These are phyloP conservation scores for Bertia moriformis DNA, from an alignment of 2,329 filamentous ascomycete species.

Conservation along the genomic window DNA sequence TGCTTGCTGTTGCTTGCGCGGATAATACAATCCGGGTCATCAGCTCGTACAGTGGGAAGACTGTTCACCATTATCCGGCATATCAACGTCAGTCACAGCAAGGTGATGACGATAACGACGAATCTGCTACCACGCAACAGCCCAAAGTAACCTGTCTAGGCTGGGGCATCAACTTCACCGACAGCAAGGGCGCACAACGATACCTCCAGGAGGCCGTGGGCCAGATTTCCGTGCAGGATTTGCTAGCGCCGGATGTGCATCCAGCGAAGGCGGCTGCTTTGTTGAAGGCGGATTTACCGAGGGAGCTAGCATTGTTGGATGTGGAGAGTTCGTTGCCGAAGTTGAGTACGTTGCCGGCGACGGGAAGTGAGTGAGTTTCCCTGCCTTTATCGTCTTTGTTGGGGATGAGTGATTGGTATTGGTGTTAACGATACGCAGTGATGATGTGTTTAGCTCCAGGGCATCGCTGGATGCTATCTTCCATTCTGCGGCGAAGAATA, in stretches of 20 bases:
- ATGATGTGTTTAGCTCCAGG: constrained; percentile 25
- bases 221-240: not conserved
- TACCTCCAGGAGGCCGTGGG: not conserved
- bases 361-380: constrained; percentile 21
- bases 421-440: constrained; percentile 5
- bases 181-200: not conserved
- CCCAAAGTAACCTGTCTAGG: not conserved
- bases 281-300: constrained; percentile 20
- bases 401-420: constrained; percentile 2
- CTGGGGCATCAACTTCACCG: not conserved
- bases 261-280: constrained; percentile 12
- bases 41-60: constrained; percentile 39
- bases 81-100: constrained; percentile 3
- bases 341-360: constrained; percentile 25
- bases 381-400: constrained; percentile 6
- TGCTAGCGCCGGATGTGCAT: constrained; percentile 1
- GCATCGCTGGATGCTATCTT: constrained; percentile 30
- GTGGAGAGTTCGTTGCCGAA: constrained; percentile 33
- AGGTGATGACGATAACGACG: not conserved
- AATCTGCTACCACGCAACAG: not conserved
- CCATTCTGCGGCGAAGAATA: constrained; percentile 23
- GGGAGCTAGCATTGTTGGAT: constrained; percentile 31
- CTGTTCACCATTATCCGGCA: constrained; percentile 28
- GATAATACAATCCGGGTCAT: constrained; percentile 37
- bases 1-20: constrained; percentile 41